Conservation (phyloP, 1,284 basidiomycete species). For the Earliella scabrosa region DNA sequence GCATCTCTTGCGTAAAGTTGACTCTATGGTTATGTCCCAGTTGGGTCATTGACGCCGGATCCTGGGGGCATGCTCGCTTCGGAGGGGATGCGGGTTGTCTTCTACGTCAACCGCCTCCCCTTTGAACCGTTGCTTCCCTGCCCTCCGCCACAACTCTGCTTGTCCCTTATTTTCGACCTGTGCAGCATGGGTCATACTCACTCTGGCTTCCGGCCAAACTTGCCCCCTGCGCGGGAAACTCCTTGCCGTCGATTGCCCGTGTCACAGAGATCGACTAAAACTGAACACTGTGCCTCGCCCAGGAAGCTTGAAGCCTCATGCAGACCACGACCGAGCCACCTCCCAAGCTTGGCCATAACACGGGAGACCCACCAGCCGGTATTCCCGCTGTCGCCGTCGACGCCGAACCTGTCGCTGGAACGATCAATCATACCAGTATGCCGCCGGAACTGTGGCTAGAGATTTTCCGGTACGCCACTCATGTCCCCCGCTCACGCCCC, state of each 20-base stretch:
- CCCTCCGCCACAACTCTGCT: not conserved
- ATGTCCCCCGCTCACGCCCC: conserved; percentile 39
- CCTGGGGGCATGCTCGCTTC: not conserved
- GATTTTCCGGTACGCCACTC: conserved; percentile 60
- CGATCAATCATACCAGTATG: conserved; percentile 32
- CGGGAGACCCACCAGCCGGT: not conserved
- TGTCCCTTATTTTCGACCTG: not conserved
- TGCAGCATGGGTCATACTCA: not conserved
- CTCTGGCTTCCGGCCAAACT: not conserved
- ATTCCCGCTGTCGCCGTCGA: not conserved
- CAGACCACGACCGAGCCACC: conserved; percentile 1
- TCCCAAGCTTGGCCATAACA: not conserved
- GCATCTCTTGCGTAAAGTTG: not conserved
- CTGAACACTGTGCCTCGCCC: conserved; percentile 15
- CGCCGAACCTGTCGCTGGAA: not conserved
- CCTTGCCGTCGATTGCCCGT: not conserved
- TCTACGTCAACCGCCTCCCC: not conserved
- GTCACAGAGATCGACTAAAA: conserved; percentile 3
- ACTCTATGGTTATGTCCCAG: conserved; percentile 1
- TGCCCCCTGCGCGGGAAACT: not conserved
- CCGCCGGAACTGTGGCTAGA: conserved; percentile 61
- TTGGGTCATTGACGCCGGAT: not conserved
- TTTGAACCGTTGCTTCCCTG: not conserved
- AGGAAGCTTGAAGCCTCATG: conserved; percentile 8
- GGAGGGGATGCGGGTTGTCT: not conserved